Evolutionary conservation across 2,329 filamentous ascomycete genomes (phyloP), one percentile per base, ranked within the genome.

Genomic region (Hymenoscyphus scutula): DNA sequence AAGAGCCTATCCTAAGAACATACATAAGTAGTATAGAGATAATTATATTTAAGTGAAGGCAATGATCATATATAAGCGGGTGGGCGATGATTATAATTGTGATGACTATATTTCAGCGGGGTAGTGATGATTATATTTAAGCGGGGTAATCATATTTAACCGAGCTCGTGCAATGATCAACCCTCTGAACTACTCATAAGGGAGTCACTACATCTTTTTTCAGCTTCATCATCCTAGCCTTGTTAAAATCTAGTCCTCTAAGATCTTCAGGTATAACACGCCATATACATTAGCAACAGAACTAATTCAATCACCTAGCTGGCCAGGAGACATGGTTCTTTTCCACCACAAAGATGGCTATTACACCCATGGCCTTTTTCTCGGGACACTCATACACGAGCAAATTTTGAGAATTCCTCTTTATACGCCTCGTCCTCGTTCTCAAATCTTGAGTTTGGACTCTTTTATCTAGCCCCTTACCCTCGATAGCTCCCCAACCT

Each of bases 151-250:
- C 17, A 45, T 45, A 45, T 19, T 45, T 45, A 45, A 45, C 13
- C 38, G 38, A 45, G 38, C 38, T 45, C 38, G 38, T 45, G 38
- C 38, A 45, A 45, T 45, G 38, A 45, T 19, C 38, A 45, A 45
- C 38, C 38, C 38, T 45, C 38, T 45, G 38, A 13, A 32, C 10
- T 32, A 32, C 30, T 32, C 13, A 19, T 45, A 45, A 45, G 38
- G 38, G 38, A 45, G 38, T 45, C 38, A 45, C 38, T 45, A 45
- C 38, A 45, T 45, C 38, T 45, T 45, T 45, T 45, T 45, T 45
- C 38, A 45, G 38, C 38, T 45, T 45, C 17, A 45, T 45, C 38
- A 45, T 45, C 38, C 38, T 45, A 45, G 38, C 38, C 38, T 45
- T 45, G 38, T 45, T 45, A 45, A 19, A 45, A 45, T 45, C 17